Percentiles rank a stretch among this genome's conserved stretches.
These are phyloP conservation scores for Petunia secreta DNA, from an alignment of 257 asterid species.

Conservation along the genomic window DNA sequence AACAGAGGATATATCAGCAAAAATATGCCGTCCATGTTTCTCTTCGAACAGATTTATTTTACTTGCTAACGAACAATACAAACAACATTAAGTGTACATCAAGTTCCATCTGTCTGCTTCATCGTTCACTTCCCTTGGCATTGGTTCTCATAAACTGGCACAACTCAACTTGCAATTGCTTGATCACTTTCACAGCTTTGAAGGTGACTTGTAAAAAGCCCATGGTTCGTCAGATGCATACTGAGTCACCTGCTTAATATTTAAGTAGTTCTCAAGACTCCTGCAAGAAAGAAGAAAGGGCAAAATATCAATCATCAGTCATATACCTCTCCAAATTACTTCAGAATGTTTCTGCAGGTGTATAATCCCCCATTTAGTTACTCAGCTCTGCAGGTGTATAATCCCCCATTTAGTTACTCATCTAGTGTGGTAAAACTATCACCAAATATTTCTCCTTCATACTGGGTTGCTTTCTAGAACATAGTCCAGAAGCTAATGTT, in stretches of 20 bases:
- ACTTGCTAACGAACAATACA: not conserved
- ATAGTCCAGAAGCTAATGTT: not conserved
- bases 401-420: not conserved
- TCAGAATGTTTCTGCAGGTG: not conserved
- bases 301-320: not conserved
- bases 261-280: conserved; percentile 90
- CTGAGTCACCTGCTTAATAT: conserved; percentile 81
- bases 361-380: too few relatives aligned
- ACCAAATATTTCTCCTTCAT: not conserved
- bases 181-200: conserved; percentile 56
- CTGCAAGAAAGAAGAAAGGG: conserved; percentile 39
- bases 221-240: conserved; percentile 71
- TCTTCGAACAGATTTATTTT: not conserved
- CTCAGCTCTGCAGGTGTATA: too few relatives aligned
- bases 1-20: not conserved
- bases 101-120: conserved; percentile 21
- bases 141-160: not conserved
- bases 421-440: not conserved
- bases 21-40: not conserved
- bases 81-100: not conserved
- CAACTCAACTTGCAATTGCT: not conserved
- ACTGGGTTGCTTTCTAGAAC: not conserved
- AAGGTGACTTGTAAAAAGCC: conserved; percentile 91
- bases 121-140: not conserved
- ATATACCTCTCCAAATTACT: not conserved